Base-by-base conservation (phyloP, 2,329 filamentous ascomycete genomes). In the Talaromyces sp. region DNA sequence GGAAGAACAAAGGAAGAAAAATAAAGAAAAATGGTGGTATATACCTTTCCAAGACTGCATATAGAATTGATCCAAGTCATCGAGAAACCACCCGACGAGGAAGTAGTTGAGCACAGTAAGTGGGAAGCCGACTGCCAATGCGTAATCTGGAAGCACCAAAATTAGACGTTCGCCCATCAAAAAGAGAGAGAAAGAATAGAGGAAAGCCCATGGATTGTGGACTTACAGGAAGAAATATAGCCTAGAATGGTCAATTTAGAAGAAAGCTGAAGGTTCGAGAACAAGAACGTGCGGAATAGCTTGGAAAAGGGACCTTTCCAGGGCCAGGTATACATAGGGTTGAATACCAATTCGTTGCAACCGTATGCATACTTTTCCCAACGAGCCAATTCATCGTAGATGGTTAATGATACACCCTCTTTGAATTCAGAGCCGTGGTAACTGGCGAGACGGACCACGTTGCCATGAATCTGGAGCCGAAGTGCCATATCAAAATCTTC, bases 281-380 rank as follows among this genome's bases (percentile, higher is more conserved):
- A 84, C 63, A 93, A 77, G 80, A 95, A 94, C 63, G 80, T 84
- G 67, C 87, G 84, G 84, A 94, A 94, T 3, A 94, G 84, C 22
- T 89, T 88, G 4, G 91, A 94, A 74, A 94, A 91, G 35, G 91
- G 91, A 0, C 91, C 91, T 17, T 84, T 86, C 74, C 84, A 87
- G 50, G 87, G 76, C 91, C 91, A 94, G 69, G 87, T 87, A 66
- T 86, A 85, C 67, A 94, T 81, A 3, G 91, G 91, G 73, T 93
- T 85, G 81, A 95, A 94, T 65, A 94, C 83, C 66, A 94, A 82
- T 79, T 93, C 91, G 75, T 90, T 91, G 78, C 91, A 93, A 41
- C 91, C 90, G 72, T 92, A 93, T 3, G 91, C 91, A 56, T 73
- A 73, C 78, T 94, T 94, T 74, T 94, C 91, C 91, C 91, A 94